Base-by-base conservation (phyloP, 169 alveolate species). In the Cryptosporidium felis region DNA sequence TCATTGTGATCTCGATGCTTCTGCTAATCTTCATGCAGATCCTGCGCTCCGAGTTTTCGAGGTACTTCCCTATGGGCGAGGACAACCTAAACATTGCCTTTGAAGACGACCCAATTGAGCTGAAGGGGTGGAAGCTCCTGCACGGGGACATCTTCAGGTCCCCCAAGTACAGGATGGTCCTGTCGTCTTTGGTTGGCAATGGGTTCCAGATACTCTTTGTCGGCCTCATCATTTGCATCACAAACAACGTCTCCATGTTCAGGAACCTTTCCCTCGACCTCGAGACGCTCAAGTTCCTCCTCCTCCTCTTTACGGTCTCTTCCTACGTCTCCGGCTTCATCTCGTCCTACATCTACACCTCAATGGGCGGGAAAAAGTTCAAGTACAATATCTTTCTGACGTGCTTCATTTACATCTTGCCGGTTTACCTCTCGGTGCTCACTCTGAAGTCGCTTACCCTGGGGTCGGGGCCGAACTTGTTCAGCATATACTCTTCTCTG, bases 71-170 rank as follows among this genome's bases (percentile, higher is more conserved):
- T 9, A 56, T 74, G 67, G 85, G 85, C 8, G 85, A 74, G 8
- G 85, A 74, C 26, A 67, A 74, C 16, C 40, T 74, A 5, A 74
- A 74, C 41, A 30, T 74, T 21, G 65, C 85, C 21, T 74, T 74
- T 36, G 85, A 74, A 38, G 85, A 74, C 41, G 85, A 74, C 41
- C 85, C 85, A 14, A 74, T 74, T 18, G 85, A 74, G 42, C 51
- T 74, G 85, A 74, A 74, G 30, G 85, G 85, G 10, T 74, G 85
- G 85, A 74, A 74, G 40, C 44, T 74, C 21, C 45, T 74, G 14
- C 85, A 74, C 21, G 85, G 85, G 21, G 85, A 74, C 46, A 74
- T 74, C 14, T 74, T 74, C 61, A 74, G 85, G 36, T 56, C 85
- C 21, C 85, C 85, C 16, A 74, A 74, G 61, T 74, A 74, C 67